Evolutionary conservation across 2,329 filamentous ascomycete genomes (phyloP).

Genomic region (Onygenales sp.): DNA sequence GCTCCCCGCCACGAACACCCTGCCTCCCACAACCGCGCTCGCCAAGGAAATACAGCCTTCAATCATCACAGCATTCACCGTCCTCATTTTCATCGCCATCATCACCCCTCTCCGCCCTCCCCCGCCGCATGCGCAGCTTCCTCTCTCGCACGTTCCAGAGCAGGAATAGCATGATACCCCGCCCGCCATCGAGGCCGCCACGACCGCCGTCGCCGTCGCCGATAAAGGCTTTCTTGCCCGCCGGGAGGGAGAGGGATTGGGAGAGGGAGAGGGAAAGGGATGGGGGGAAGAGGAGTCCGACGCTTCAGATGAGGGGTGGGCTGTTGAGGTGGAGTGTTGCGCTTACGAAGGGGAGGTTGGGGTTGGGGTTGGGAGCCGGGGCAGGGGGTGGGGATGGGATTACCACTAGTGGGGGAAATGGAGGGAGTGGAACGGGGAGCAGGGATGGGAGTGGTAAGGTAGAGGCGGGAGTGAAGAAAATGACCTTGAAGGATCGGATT

Average conservation of each 20-base stretch:
- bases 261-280: neutral
- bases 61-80: neutral
- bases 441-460: no score
- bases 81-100: neutral
- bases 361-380: neutral
- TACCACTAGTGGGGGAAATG: no score
- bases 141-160: neutral
- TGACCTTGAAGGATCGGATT: neutral
- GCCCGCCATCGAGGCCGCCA: neutral
- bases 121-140: neutral
- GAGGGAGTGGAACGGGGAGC: no score
- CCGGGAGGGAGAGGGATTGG: slow-evolving; percentile 16
- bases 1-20: neutral
- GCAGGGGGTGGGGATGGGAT: no score
- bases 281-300: neutral
- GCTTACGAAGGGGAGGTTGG: neutral
- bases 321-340: neutral
- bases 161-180: neutral
- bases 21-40: no score
- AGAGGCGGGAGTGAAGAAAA: neutral
- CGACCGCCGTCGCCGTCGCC: neutral
- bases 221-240: neutral
- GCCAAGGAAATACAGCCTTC: no score
- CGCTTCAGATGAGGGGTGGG: neutral
- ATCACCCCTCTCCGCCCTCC: neutral